Conservation (phyloP, 148 eudicot genomes). For the Chenopodium quinoa region DNA sequence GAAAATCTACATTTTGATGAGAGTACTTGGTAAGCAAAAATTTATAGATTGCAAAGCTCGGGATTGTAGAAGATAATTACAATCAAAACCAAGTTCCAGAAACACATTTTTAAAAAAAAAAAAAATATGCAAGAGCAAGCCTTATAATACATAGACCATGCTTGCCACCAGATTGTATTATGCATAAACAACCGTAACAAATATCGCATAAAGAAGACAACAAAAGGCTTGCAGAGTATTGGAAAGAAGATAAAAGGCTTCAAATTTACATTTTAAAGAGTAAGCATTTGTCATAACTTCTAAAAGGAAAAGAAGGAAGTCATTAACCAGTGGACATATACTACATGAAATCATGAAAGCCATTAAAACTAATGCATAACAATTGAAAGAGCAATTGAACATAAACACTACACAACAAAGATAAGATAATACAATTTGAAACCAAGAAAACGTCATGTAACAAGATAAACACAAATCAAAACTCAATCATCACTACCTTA, state of each 20-base stretch:
- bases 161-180: neutral
- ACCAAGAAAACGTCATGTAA: neutral
- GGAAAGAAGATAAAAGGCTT: neutral
- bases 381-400: neutral
- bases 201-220: neutral
- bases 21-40: slow-evolving; percentile 16
- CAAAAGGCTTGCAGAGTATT: neutral
- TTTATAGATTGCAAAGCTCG: neutral
- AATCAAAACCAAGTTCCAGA: neutral
- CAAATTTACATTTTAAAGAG: neutral
- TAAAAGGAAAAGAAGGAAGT: neutral
- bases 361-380: neutral
- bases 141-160: neutral
- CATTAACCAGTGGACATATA: neutral
- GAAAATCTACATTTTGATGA: slow-evolving; percentile 34
- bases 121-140: neutral
- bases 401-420: neutral
- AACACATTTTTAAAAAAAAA: neutral
- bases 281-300: neutral
- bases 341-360: neutral
- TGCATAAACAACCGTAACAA: neutral
- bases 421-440: neutral
- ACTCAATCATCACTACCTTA: too few relatives aligned
- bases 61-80: neutral
- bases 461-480: too few relatives aligned